These are phyloP conservation scores for Viola odorata DNA, from an alignment of 345 rosid genomes.

Conservation along the genomic window DNA sequence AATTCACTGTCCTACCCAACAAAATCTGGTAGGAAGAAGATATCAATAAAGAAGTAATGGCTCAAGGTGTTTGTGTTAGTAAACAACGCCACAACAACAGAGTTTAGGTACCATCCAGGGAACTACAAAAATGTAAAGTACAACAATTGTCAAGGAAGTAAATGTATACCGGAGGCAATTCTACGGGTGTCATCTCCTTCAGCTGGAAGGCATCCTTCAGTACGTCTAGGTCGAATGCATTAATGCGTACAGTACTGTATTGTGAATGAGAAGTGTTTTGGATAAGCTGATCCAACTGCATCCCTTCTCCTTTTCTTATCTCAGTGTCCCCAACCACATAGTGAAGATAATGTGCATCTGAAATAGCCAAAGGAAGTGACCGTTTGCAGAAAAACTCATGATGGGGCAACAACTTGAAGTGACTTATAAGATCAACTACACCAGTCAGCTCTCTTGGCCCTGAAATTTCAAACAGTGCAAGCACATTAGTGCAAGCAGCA, in stretches of 20 bases:
- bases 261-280: conserved; percentile 18
- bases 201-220: conserved; percentile 36
- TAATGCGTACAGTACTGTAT: conserved; percentile 18
- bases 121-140: background rate
- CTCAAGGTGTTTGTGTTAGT: background rate
- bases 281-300: conserved; percentile 32
- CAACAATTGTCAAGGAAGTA: background rate
- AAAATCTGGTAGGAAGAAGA: background rate
- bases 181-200: conserved; percentile 24
- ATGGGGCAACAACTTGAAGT: conserved; percentile 27
- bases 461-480: conserved; percentile 3
- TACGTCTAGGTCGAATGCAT: conserved; percentile 25
- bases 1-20: background rate
- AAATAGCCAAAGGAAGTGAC: conserved; percentile 27
- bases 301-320: conserved; percentile 39
- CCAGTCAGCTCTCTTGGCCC: conserved; percentile 37
- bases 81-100: background rate
- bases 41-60: background rate
- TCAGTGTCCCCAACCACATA: conserved; percentile 35
- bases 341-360: conserved; percentile 32
- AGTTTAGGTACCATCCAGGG: background rate
- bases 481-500: background rate
- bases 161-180: conserved; percentile 21
- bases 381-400: conserved; percentile 31
- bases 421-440: conserved; percentile 33